These are phyloP conservation scores for Apiospora malaysiana DNA, from an alignment of 2,329 filamentous ascomycete species.

Conservation along the genomic window DNA sequence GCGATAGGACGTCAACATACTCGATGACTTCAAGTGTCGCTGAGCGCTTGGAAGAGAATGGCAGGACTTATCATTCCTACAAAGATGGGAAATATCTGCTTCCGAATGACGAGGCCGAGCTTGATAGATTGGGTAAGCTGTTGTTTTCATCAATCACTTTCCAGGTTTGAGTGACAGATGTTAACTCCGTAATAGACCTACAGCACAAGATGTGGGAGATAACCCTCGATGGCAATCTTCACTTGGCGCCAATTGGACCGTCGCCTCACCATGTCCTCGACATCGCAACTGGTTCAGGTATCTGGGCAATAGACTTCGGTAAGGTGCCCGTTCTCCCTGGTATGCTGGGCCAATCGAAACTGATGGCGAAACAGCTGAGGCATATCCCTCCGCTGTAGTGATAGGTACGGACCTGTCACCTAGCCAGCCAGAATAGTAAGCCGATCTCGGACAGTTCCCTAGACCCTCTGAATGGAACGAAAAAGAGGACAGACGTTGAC, in stretches of 20 bases:
- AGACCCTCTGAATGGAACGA: too few species aligned
- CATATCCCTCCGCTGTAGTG: constrained; percentile 21
- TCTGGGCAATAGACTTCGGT: constrained; percentile 34
- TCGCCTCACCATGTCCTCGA: constrained; percentile 27
- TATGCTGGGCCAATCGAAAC: neutral
- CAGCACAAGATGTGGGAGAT: constrained; percentile 35
- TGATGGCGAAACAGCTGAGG: constrained; percentile 11
- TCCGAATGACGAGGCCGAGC: constrained; percentile 34
- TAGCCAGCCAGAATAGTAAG: constrained; percentile 24
- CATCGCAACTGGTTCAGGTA: constrained; percentile 32
- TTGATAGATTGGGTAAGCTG: neutral
- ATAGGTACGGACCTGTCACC: constrained; percentile 25
- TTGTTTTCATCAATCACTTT: neutral
- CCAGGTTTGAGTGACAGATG: neutral
- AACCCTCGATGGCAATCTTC: constrained; percentile 31
- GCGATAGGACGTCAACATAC: constrained; percentile 6
- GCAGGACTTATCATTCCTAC: constrained; percentile 35
- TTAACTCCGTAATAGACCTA: constrained; percentile 28
- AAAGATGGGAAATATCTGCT: constrained; percentile 36
- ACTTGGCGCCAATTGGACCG: constrained; percentile 30
- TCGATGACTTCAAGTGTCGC: constrained; percentile 19
- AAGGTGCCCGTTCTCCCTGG: neutral
- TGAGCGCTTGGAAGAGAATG: constrained; percentile 29
- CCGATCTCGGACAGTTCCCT: too few species aligned
- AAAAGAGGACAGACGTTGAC: neutral